Percentiles rank a stretch among this genome's conserved stretches.
phyloP scores from a whole-genome alignment of 1,284 basidiomycete genomes.

The Puccinia triticina region DNA sequence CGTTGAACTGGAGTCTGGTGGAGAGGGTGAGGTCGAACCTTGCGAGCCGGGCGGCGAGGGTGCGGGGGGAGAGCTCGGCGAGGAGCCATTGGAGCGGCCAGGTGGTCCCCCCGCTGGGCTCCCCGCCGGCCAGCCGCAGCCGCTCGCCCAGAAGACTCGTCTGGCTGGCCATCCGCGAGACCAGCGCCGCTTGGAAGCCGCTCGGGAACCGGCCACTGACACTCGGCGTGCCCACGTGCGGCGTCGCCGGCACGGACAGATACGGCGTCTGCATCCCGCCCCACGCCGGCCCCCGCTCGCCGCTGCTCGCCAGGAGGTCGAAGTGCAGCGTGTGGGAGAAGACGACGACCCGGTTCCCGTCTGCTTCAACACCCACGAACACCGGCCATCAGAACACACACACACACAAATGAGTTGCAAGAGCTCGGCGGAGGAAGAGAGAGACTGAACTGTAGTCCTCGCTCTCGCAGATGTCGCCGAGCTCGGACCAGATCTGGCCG shows the following conservation, averaged over 20 bases:
- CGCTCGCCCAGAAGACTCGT: too few relatives aligned
- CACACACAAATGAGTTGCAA: too few relatives aligned
- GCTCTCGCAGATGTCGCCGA: conserved; percentile 25
- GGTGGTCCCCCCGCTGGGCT: background rate
- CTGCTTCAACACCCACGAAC: background rate
- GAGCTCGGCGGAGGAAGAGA: background rate
- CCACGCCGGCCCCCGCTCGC: background rate
- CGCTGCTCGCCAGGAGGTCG: background rate
- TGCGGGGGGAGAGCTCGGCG: background rate
- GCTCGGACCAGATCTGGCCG: conserved; percentile 25
- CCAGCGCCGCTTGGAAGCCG: background rate
- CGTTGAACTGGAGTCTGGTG: conserved; percentile 23
- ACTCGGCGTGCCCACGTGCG: conserved; percentile 6
- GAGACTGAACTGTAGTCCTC: conserved; percentile 29
- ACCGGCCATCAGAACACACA: too few relatives aligned
- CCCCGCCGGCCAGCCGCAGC: background rate
- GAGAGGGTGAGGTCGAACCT: conserved; percentile 20
- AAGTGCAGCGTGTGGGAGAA: conserved; percentile 40
- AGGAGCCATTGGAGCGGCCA: conserved; percentile 9
- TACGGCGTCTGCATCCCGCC: background rate
- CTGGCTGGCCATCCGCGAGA: background rate
- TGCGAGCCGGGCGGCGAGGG: background rate
- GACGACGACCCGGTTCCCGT: conserved; percentile 30
- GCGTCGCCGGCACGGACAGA: conserved; percentile 18
- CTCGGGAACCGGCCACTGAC: background rate